Evolutionary conservation across 2,329 filamentous ascomycete species (phyloP), one percentile per base, ranked within the genome.

Genomic region (Cladophialophora carrionii): DNA sequence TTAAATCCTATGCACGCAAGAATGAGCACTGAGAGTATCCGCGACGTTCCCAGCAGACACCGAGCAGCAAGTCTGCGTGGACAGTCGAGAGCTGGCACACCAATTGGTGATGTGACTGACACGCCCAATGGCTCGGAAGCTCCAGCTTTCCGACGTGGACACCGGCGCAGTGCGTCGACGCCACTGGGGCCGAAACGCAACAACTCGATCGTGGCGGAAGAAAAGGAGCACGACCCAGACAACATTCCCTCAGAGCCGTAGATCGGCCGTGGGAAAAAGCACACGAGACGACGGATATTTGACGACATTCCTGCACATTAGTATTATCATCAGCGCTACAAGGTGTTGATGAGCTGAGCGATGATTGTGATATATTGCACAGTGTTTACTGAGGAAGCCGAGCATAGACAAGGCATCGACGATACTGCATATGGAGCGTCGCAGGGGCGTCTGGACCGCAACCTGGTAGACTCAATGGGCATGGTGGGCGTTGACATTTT

Each of bases 1-100:
- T n/a, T 22, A 8, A 61, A 57, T 17, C 56, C 61, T 4, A 46
- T 65, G 41, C 59, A 66, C n/a, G 48, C 69, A 9, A 62, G 65
- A 4, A 70, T 71, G 62, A 72, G 70, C 46, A 24, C 64, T 2
- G 71, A 71, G n/a, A 67, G 57, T 53, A 65, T 65, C 9, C 61
- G 64, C 9, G 67, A 69, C 54, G 49, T 61, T 6, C 43, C 63
- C 49, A 52, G 46, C 12, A 59, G 66, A 37, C 64, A 67, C 48
- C 64, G 66, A 20, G 51, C 68, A n/a, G 48, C 62, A 32, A 70
- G 68, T 60, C 46, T 69, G 24, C 61, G 68, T 26, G 64, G 20
- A 31, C 51, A 59, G 9, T 63, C 64, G 20, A 29, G 64, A 53
- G 51, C 46, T 60, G 68, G 56, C 20, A 63, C 64, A n/a, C 26